These are phyloP conservation scores for Thalassiosira livingstoniorum DNA, from an alignment of 352 stramenopile species.

Conservation along the genomic window DNA sequence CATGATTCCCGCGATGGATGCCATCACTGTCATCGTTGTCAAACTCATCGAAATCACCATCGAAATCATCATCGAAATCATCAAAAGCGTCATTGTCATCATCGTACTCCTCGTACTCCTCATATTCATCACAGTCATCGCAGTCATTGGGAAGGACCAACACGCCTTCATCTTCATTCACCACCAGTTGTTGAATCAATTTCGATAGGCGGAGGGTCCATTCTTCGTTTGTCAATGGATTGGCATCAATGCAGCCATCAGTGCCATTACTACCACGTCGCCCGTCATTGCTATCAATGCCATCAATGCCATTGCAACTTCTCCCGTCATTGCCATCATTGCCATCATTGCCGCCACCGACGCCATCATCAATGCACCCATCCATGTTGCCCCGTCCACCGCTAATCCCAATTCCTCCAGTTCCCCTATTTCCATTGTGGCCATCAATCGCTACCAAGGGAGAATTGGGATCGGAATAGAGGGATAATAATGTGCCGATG, in stretches of 20 bases:
- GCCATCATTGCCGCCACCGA: slow-evolving; percentile 1
- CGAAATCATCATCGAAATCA: neutral
- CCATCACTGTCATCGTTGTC: neutral
- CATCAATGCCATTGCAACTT: slow-evolving; percentile 7
- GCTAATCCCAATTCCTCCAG: slow-evolving; percentile 7
- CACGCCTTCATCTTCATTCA: slow-evolving; percentile 33
- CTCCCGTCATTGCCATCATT: slow-evolving; percentile 5
- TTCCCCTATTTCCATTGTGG: neutral
- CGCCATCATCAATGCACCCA: too few relatives aligned
- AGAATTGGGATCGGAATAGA: slow-evolving; percentile 78
- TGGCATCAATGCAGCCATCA: neutral
- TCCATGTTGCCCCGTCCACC: too few relatives aligned
- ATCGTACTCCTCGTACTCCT: neutral
- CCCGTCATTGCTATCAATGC: neutral
- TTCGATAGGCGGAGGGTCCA: slow-evolving; percentile 29
- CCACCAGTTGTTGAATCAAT: slow-evolving; percentile 50
- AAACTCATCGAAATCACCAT: neutral
- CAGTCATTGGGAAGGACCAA: slow-evolving; percentile 5
- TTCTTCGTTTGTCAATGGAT: neutral
- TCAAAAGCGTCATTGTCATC: slow-evolving; percentile 9
- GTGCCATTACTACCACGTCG: neutral
- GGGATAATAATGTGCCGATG: slow-evolving; percentile 71
- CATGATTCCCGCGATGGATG: neutral
- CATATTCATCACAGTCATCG: neutral
- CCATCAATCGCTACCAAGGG: slow-evolving; percentile 31